Conservation (phyloP, 139 green algal species). For the Auxenochlorella pyrenoidosa region DNA sequence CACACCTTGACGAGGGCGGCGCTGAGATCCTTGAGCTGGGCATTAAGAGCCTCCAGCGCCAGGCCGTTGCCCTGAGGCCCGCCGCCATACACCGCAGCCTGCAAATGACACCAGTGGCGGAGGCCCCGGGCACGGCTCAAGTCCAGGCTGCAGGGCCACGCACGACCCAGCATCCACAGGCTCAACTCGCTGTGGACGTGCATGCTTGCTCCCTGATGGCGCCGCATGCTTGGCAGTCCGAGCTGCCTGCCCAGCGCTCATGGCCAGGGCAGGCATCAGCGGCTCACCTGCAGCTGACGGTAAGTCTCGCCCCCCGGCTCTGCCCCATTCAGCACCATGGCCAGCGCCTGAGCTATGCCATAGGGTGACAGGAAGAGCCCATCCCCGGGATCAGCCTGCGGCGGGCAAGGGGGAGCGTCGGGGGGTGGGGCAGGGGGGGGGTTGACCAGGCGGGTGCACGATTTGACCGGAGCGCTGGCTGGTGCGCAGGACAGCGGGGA, state of each 20-base stretch:
- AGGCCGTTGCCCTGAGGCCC: background rate
- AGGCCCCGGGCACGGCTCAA: too few relatives aligned
- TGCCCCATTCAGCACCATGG: constrained; percentile 45
- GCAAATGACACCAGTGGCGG: background rate
- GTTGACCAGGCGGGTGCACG: background rate
- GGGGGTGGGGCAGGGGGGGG: background rate
- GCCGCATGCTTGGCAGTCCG: too few relatives aligned
- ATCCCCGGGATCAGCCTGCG: background rate
- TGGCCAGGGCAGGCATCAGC: background rate
- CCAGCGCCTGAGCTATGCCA: constrained; percentile 42
- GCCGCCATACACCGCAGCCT: constrained; percentile 4
- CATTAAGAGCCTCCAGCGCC: constrained; percentile 2
- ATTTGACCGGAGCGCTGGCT: too few relatives aligned
- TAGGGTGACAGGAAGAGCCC: constrained; percentile 43
- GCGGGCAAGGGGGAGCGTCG: background rate
- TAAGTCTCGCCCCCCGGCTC: constrained; percentile 29
- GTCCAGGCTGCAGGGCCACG: too few relatives aligned
- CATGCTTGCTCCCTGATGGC: background rate
- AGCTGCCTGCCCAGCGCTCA: background rate
- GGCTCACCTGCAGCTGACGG: constrained; percentile 15
- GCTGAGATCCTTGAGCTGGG: constrained; percentile 9
- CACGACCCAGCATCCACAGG: too few relatives aligned
- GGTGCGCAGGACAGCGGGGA: background rate
- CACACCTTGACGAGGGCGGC: background rate
- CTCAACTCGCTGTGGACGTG: background rate